A percentile compares a stretch with the other conserved stretches of the same genome.
Conservation (phyloP, 768 basidiomycete species). For the Lactifluus pinguis region DNA sequence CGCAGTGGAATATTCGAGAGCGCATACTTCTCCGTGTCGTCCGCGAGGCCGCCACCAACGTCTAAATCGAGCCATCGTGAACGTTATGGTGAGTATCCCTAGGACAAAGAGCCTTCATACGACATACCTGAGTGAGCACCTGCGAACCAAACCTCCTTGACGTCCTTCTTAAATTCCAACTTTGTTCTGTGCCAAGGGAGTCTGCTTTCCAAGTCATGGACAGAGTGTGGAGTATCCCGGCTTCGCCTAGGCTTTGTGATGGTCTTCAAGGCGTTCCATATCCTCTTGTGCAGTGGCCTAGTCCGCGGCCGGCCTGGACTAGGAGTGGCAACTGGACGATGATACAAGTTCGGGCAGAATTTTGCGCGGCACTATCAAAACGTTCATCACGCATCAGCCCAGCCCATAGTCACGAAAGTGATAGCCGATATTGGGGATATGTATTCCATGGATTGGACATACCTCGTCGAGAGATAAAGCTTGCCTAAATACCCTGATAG, state of each 20-base stretch:
- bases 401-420: not conserved
- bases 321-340: constrained; percentile 27
- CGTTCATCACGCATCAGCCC: not conserved
- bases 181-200: too few species aligned
- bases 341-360: constrained; percentile 58
- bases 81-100: not conserved
- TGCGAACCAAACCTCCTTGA: constrained; percentile 18
- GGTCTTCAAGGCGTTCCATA: not conserved
- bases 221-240: not conserved
- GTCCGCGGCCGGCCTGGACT: constrained; percentile 20
- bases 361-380: constrained; percentile 48
- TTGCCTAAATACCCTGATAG: constrained; percentile 66
- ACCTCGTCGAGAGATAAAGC: constrained; percentile 74
- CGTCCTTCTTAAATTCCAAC: not conserved
- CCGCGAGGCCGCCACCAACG: constrained; percentile 12
- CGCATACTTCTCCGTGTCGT: not conserved
- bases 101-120: not conserved
- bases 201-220: not conserved
- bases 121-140: constrained; percentile 13
- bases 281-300: not conserved
- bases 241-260: not conserved
- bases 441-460: constrained; percentile 12
- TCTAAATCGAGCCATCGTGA: not conserved
- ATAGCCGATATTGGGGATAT: not conserved
- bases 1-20: constrained; percentile 16